Conservation (phyloP, 345 rosid species). For the Euclidium syriacum region DNA sequence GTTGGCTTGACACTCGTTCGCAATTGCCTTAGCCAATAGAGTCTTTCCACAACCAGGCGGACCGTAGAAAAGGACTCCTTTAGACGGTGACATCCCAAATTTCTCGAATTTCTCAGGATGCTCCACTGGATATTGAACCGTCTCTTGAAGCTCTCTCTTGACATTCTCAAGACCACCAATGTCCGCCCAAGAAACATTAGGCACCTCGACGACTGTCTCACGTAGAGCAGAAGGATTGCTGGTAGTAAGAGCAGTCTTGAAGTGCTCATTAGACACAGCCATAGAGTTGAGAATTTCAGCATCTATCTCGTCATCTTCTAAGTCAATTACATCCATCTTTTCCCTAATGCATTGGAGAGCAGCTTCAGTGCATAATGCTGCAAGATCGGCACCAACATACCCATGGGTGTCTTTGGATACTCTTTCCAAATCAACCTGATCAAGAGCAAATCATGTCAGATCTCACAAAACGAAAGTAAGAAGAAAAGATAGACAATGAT, state of each 20-base stretch:
- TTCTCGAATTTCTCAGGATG: slow-evolving; percentile 77
- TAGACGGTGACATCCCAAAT: slow-evolving; percentile 79
- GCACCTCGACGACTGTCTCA: slow-evolving; percentile 72
- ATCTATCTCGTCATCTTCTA: slow-evolving; percentile 64
- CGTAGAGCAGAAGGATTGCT: slow-evolving; percentile 75
- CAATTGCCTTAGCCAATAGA: slow-evolving; percentile 63
- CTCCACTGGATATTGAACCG: slow-evolving; percentile 81
- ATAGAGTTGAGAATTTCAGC: slow-evolving; percentile 65
- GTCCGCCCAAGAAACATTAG: slow-evolving; percentile 65
- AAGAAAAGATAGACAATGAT: neutral
- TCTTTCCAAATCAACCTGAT: slow-evolving; percentile 52
- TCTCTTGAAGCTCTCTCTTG: slow-evolving; percentile 76
- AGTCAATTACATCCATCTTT: slow-evolving; percentile 69
- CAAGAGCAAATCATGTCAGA: slow-evolving; percentile 1
- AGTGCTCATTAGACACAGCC: slow-evolving; percentile 68
- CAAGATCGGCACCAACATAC: slow-evolving; percentile 68
- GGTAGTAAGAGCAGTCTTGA: slow-evolving; percentile 61
- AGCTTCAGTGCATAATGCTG: slow-evolving; percentile 68
- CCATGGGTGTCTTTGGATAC: slow-evolving; percentile 55
- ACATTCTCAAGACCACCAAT: slow-evolving; percentile 73
- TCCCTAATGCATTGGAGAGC: slow-evolving; percentile 72
- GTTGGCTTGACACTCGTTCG: slow-evolving; percentile 70
- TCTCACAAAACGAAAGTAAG: neutral
- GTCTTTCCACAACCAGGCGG: slow-evolving; percentile 76
- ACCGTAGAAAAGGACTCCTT: slow-evolving; percentile 69